Conservation (phyloP, 257 asterid genomes). For the Vinca minor region DNA sequence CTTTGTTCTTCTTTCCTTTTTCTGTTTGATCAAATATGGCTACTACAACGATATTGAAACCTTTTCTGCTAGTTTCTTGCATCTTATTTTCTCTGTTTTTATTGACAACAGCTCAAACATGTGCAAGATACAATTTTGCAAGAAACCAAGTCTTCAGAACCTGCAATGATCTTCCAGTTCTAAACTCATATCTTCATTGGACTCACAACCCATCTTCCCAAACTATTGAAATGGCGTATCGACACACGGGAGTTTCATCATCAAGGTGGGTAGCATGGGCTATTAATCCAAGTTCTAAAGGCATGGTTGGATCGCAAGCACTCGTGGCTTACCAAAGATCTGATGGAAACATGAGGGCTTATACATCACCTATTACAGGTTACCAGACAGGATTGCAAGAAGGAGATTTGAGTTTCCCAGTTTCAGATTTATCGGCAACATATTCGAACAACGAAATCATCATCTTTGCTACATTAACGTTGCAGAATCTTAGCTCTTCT, state of each 20-base stretch:
- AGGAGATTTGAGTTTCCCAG: slow-evolving; percentile 67
- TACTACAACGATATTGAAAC: no score
- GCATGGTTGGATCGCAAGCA: slow-evolving; percentile 77
- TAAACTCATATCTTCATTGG: slow-evolving; percentile 85
- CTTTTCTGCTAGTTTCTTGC: slow-evolving; percentile 17
- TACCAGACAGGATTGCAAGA: slow-evolving; percentile 52
- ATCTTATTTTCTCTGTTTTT: slow-evolving; percentile 26
- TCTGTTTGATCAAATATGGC: not conserved
- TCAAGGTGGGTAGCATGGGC: slow-evolving; percentile 85
- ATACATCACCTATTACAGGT: slow-evolving; percentile 47
- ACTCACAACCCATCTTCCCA: slow-evolving; percentile 39
- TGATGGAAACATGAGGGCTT: slow-evolving; percentile 55
- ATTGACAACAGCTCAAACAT: slow-evolving; percentile 50
- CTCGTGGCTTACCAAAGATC: slow-evolving; percentile 67
- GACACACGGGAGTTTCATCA: slow-evolving; percentile 35
- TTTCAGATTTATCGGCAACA: slow-evolving; percentile 52
- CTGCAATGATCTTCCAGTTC: slow-evolving; percentile 60
- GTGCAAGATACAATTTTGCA: slow-evolving; percentile 47
- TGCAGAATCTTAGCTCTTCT: slow-evolving; percentile 40
- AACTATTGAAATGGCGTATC: slow-evolving; percentile 49
- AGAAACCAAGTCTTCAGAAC: slow-evolving; percentile 46
- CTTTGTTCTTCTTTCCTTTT: not conserved
- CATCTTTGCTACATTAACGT: slow-evolving; percentile 56
- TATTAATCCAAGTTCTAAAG: slow-evolving; percentile 51
- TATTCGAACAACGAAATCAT: slow-evolving; percentile 39